phyloP scores from a whole-genome alignment of 2,329 filamentous ascomycete genomes.

The Calonectria naviculata region DNA sequence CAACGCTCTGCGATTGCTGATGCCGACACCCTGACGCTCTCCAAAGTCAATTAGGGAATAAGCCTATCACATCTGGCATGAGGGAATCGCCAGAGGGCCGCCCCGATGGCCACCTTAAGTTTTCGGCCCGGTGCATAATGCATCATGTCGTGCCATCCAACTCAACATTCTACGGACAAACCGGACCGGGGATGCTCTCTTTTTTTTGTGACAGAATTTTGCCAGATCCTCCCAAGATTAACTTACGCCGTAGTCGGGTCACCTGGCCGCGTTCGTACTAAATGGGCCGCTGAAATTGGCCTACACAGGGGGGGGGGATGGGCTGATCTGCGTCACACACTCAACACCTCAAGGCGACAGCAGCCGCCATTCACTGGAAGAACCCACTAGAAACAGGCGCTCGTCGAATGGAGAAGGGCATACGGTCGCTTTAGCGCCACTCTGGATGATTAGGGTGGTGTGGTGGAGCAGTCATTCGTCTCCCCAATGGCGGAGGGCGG shows the following conservation, averaged over 20 bases:
- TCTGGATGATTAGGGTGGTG: not conserved
- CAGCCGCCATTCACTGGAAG: not conserved
- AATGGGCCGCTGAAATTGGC: not conserved
- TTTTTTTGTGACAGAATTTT: not conserved
- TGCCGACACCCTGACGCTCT: not conserved
- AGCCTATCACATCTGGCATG: not conserved
- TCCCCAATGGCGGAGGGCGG: not conserved
- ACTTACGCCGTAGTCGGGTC: not conserved
- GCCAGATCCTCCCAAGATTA: not conserved
- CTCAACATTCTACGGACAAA: not conserved
- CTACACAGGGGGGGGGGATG: not conserved
- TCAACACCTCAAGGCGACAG: not conserved
- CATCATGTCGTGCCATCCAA: not conserved
- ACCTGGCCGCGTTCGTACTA: not conserved
- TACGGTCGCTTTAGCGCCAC: not conserved
- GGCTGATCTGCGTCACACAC: not conserved
- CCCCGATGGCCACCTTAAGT: not conserved
- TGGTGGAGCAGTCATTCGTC: not conserved
- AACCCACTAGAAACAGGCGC: not conserved
- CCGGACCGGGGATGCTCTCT: not conserved
- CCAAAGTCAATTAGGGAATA: not conserved
- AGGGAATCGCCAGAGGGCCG: not conserved
- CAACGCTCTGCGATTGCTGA: not conserved
- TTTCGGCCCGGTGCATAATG: not conserved
- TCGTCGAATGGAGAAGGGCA: not conserved